Evolutionary conservation across 106 monocot genomes (phyloP), one percentile per base, ranked within the genome.

Genomic region (Hemerocallis citrina): DNA sequence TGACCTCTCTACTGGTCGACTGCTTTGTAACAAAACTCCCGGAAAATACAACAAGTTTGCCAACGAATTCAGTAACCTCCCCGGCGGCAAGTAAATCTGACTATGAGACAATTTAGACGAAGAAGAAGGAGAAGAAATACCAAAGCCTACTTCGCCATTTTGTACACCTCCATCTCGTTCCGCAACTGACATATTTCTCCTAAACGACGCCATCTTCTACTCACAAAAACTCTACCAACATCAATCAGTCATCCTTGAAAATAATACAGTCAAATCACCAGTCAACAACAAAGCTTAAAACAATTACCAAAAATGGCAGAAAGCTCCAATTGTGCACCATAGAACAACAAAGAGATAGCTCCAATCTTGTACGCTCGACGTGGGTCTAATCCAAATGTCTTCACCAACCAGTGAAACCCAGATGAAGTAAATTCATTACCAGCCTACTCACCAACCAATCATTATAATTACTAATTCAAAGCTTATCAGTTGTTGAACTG

Each of bases 161-260:
- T 73, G 72, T 3, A 21, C 63, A 30, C 44, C 33, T 22, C 62
- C 83, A 29, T 74, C 84, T 32, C 80, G 66, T 60, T 72, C 71
- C 65, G 59, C 49, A 34, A 60, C 13, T 9, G 67, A 71, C 30
- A 65, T 69, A 59, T 42, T 80, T 75, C 89, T 84, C 77, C 89
- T 75, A 61, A 78, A 68, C 22, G 86, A 82, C 33, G 72, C 34
- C 81, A 87, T 87, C 57, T 31, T 67, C 34, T 22, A 57, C 21
- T 7, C 36, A 10, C 17, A 56, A 1, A n/a, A n/a, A n/a, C n/a
- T n/a, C n/a, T n/a, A n/a, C n/a, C 25, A 52, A 29, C 23, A 54
- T 5, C 3, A 54, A 14, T 16, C 5, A 32, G 12, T 50, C 27
- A 50, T 27, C 28, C 50, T 10, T 9, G 6, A n/a, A n/a, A n/a